Evolutionary conservation across 768 basidiomycete species (phyloP), one percentile per base, ranked within the genome.

Genomic region (Holtermanniella nyarrowii): DNA sequence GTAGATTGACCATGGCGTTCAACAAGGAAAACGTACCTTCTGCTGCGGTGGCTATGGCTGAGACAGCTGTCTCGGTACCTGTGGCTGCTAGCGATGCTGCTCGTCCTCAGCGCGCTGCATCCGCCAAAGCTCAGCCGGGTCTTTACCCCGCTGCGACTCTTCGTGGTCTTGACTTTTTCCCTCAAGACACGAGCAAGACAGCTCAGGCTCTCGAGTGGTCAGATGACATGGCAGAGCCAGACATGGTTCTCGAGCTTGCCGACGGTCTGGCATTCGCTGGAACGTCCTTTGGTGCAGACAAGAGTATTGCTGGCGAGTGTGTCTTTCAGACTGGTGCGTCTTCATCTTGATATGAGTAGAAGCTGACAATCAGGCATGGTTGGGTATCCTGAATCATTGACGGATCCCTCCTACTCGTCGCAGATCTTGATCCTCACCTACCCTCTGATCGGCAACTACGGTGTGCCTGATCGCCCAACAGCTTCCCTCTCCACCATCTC

Each of bases 371-470:
- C 65, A 99, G 95, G 95, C 50, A 97, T 99, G 93, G 90, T 97
- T 51, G 95, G 95, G 25, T 99, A 99, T 73, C 89, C 88, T 31
- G 95, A 97, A 66, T 96, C 93, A 18, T 76, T 97, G 61, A 99
- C 95, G 42, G 95, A 97, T 72, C 95, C 95, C 18, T 97, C 93
- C 1, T 99, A 99, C 73, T 84, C 93, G 71, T 89, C 90, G 27
- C 95, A 97, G 73, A 97, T 99, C 68, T 84, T 99, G 53, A 82
- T 99, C 58, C 78, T 97, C 60, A 97, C 95, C 1, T 97, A 97
- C 74, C 95, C 95, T 13, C 78, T 99, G 61, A 76, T 97, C 58
- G 95, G 95, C 31, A 97, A 96, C 71, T 99, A 99, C 69, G 95
- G 95, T 66, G 90, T 97, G 21, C 95, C 95, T 48, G 77, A 78